Evolutionary conservation across 345 rosid genomes (phyloP).

Genomic region (Excoecaria cochinchinensis): DNA sequence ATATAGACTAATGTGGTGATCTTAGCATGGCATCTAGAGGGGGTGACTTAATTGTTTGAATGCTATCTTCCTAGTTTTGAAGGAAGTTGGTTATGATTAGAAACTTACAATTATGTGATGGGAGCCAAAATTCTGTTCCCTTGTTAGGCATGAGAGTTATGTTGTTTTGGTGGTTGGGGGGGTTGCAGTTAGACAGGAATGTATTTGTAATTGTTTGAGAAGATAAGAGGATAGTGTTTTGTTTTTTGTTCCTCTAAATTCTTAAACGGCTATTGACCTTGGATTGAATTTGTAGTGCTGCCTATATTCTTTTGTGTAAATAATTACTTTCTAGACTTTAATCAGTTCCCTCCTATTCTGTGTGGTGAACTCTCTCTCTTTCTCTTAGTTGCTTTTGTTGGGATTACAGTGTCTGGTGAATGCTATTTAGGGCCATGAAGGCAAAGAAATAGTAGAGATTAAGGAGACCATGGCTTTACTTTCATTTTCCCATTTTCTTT

Average conservation of each 20-base stretch:
- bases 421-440: too few species aligned
- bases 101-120: constrained; percentile 8
- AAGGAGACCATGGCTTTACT: too few species aligned
- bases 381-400: too few species aligned
- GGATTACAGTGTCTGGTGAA: too few species aligned
- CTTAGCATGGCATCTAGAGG: constrained; percentile 1
- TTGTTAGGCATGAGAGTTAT: constrained; percentile 15
- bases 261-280: constrained; percentile 14
- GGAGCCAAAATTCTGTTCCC: constrained; percentile 25
- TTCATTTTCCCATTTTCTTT: too few species aligned
- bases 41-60: constrained; percentile 15
- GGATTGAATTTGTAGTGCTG: constrained; percentile 32
- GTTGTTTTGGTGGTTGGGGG: constrained; percentile 15
- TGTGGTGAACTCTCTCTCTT: constrained; percentile 7
- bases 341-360: not conserved
- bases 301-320: constrained; percentile 42
- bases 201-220: constrained; percentile 42
- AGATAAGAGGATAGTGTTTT: constrained; percentile 25
- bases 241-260: constrained; percentile 9
- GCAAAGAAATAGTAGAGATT: too few species aligned
- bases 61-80: constrained; percentile 18
- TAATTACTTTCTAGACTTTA: constrained; percentile 14
- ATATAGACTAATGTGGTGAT: constrained; percentile 19
- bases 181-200: constrained; percentile 10
- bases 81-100: constrained; percentile 19